Percentiles rank a stretch among this genome's conserved stretches.
These are phyloP conservation scores for Neonectria coccinea DNA, from an alignment of 2,329 filamentous ascomycete species.

Conservation along the genomic window DNA sequence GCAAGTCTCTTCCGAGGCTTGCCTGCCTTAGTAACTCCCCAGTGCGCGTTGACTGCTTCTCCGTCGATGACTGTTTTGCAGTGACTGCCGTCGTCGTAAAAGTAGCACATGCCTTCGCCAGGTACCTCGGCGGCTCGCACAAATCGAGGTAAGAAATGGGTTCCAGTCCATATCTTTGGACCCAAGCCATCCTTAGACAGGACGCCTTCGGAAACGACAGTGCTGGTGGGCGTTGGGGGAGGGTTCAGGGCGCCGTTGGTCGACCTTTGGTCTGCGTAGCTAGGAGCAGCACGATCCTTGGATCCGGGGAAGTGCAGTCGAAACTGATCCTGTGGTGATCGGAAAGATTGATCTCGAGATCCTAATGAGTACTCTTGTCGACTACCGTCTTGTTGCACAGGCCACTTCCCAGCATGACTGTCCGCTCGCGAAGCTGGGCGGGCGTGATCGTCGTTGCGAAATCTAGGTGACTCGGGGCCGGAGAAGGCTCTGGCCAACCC, in stretches of 20 bases:
- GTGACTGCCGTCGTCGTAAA: constrained; percentile 86
- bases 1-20: constrained; percentile 92
- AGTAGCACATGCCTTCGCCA: constrained; percentile 84
- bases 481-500: constrained; percentile 52
- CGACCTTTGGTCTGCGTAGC: constrained; percentile 45
- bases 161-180: constrained; percentile 77
- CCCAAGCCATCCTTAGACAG: constrained; percentile 70
- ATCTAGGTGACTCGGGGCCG: constrained; percentile 59
- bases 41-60: constrained; percentile 87
- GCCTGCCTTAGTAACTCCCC: constrained; percentile 94
- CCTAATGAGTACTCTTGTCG: constrained; percentile 61
- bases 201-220: constrained; percentile 55
- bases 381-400: constrained; percentile 54
- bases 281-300: constrained; percentile 47
- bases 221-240: constrained; percentile 46
- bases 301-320: constrained; percentile 53
- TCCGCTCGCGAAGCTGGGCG: constrained; percentile 52
- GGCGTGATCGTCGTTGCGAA: constrained; percentile 53
- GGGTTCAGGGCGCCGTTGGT: constrained; percentile 43
- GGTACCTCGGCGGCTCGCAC: constrained; percentile 74
- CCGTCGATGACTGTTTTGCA: constrained; percentile 88
- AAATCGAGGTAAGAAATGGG: constrained; percentile 74
- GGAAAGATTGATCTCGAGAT: constrained; percentile 53
- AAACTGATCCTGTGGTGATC: constrained; percentile 51
- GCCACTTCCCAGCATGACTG: constrained; percentile 54